phyloP scores from a whole-genome alignment of 495 filamentous ascomycete genomes.

The Lophiotrema nucula region DNA sequence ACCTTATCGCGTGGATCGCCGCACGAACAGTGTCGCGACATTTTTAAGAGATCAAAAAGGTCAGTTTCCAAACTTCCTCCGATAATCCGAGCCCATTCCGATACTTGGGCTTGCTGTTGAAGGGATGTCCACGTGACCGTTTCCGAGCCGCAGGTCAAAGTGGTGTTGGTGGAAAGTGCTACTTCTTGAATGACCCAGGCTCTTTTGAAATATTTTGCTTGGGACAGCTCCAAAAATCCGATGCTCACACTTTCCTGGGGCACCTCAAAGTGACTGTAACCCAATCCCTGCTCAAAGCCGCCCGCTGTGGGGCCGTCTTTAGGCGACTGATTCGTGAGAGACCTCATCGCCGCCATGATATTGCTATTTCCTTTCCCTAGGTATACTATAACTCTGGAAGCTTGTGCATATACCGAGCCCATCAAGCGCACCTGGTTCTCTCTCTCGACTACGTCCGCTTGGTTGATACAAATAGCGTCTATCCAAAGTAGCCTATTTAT shows the following conservation, averaged over 20 bases:
- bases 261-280: neutral
- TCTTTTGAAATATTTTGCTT: neutral
- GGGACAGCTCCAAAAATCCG: no score
- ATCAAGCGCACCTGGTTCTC: neutral
- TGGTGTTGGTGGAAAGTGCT: neutral
- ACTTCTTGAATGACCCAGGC: neutral
- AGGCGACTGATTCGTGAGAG: neutral
- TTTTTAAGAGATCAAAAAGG: neutral
- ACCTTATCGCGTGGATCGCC: neutral
- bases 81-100: no score
- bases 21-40: neutral
- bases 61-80: neutral
- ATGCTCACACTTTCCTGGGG: no score
- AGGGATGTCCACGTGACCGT: neutral
- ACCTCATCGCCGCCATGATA: neutral
- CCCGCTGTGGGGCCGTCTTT: neutral
- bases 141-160: neutral
- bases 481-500: neutral
- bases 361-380: slow-evolving; percentile 2
- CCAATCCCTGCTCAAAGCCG: neutral
- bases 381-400: neutral
- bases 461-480: neutral
- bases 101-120: neutral
- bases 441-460: neutral
- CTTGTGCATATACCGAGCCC: neutral